Base-by-base conservation (phyloP, 2,329 filamentous ascomycete species). In the Thielaviopsis punctulata region DNA sequence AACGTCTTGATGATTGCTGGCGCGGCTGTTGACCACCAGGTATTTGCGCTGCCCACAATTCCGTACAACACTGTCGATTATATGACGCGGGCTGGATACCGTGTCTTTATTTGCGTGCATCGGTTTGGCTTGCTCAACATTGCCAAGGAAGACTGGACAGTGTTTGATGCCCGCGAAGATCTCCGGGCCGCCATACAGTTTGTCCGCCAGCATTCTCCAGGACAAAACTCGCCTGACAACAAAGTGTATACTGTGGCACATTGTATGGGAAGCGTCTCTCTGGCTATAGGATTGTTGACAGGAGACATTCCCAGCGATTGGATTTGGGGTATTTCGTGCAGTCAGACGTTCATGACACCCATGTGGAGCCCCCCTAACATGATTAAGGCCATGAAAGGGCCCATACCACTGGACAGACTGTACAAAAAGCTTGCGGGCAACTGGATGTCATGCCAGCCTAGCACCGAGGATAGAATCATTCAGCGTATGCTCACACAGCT, bases 301-400 rank as follows among this genome's bases (percentile, higher is more conserved):
- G 77, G 79, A 36, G 75, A 73, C 1, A 76, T 82, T 49, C 74
- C 76, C 0, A 57, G 70, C 0, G 61, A 61, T 41, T 81, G 77
- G 76, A 69, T 82, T 58, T 63, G 66, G 18, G 79, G 79, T 18
- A 66, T 82, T 51, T 73, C 72, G 0, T 73, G 70, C 60, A 77
- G 72, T 33, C 77, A 81, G 59, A 77, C 80, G 2, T 81, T 82
- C 61, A 76, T 79, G 68, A 75, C 81, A 62, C 75, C 77, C 1
- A 67, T 76, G 45, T 81, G 76, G 73, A 69, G 69, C 56, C 62
- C 65, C 1, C 61, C 70, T 55, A 82, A 82, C 64, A 68, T 72
- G 63, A 66, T 73, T 58, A 82, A 82, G 65, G 72, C 72, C 43
- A 61, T 66, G 45, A 65, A 68, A 1, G 63, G 67, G 0, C 73